A percentile compares a stretch with the other conserved stretches of the same genome.
Conservation (phyloP, 768 basidiomycete genomes). For the Kwoniella europaea region DNA sequence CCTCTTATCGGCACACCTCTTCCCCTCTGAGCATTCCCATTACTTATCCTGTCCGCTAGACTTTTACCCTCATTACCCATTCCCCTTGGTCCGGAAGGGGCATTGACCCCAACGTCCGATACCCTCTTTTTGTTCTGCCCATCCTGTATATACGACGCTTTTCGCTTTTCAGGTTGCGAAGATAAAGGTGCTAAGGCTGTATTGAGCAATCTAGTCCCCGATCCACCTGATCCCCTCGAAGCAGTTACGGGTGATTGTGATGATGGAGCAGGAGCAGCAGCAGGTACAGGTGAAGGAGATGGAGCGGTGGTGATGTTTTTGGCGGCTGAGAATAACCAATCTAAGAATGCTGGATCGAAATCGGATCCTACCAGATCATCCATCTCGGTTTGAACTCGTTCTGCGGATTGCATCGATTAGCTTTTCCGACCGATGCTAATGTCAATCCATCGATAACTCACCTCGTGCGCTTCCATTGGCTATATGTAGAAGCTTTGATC, state of each 20-base stretch:
- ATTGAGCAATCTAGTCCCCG: constrained; percentile 37
- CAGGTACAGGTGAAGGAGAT: constrained; percentile 18
- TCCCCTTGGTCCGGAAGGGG: constrained; percentile 81
- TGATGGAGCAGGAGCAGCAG: constrained; percentile 11
- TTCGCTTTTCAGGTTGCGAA: constrained; percentile 47
- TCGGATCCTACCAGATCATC: constrained; percentile 43
- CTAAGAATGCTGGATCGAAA: constrained; percentile 43
- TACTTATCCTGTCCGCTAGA: constrained; percentile 79
- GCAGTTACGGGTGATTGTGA: constrained; percentile 17
- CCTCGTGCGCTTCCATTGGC: constrained; percentile 51
- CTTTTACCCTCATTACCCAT: constrained; percentile 71
- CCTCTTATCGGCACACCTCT: constrained; percentile 29
- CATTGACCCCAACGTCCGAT: constrained; percentile 31
- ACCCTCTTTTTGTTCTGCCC: constrained; percentile 42
- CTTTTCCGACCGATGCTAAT: too few species aligned
- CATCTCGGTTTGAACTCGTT: constrained; percentile 52
- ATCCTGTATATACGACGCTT: constrained; percentile 34
- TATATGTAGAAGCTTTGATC: constrained; percentile 13
- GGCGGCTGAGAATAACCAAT: constrained; percentile 51
- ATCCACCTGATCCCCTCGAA: constrained; percentile 1
- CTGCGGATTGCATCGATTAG: constrained; percentile 12
- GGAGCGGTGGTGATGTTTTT: constrained; percentile 24
- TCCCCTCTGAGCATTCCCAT: constrained; percentile 11
- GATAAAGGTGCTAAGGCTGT: constrained; percentile 48
- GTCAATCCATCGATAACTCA: constrained; percentile 15